Evolutionary conservation across 176 grass and related monocot species (phyloP).

Genomic region (Rhynchospora breviuscula): DNA sequence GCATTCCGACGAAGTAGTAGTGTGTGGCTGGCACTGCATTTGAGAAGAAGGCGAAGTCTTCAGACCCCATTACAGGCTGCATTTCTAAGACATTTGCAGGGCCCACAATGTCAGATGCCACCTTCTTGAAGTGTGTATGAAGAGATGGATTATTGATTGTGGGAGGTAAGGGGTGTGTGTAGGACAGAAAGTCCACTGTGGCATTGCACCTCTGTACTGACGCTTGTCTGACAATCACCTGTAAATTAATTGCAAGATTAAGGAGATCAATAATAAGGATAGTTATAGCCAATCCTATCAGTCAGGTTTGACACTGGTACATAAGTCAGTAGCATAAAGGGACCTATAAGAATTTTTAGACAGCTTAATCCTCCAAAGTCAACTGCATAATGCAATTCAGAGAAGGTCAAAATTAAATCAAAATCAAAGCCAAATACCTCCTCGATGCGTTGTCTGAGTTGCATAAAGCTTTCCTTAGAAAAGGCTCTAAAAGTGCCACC

Average conservation of each 20-base stretch:
- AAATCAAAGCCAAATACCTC: constrained; percentile 41
- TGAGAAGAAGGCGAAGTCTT: constrained; percentile 76
- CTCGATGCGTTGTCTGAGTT: constrained; percentile 72
- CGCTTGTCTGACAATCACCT: constrained; percentile 90
- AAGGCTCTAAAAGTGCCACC: constrained; percentile 89
- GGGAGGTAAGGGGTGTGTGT: constrained; percentile 46
- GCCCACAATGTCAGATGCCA: constrained; percentile 51
- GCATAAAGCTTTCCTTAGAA: constrained; percentile 68
- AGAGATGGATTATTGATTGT: constrained; percentile 56
- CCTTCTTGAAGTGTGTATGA: constrained; percentile 55
- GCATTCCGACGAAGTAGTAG: constrained; percentile 83
- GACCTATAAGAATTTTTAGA: neutral
- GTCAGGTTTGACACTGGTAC: neutral
- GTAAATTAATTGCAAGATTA: constrained; percentile 9
- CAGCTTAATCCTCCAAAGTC: neutral
- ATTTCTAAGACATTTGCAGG: constrained; percentile 51
- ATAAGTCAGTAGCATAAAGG: neutral
- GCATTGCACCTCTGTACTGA: constrained; percentile 86
- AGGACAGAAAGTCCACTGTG: constrained; percentile 46
- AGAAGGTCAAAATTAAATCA: neutral
- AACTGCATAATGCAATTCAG: neutral
- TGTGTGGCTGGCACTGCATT: constrained; percentile 48
- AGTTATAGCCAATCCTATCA: neutral
- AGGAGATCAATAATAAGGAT: neutral
- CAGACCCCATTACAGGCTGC: constrained; percentile 62